Evolutionary conservation across 2,329 filamentous ascomycete species (phyloP).

Genomic region (Macroventuria anomochaeta): DNA sequence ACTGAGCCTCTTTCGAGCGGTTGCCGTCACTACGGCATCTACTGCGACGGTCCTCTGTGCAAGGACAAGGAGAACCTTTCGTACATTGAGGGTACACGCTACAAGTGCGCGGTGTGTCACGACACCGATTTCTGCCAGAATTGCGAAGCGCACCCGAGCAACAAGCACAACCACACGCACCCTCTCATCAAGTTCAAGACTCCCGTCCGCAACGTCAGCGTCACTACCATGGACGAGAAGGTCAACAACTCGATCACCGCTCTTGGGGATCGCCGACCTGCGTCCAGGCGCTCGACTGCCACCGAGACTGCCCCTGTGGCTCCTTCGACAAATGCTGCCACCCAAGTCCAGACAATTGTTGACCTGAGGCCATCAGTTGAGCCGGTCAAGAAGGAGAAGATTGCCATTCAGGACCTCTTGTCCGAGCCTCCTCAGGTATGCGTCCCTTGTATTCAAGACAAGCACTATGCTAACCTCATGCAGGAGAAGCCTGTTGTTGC

Average conservation of each 20-base stretch:
- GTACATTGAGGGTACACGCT: slow-evolving; percentile 82
- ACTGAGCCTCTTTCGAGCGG: slow-evolving; percentile 54
- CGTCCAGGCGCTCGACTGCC: slow-evolving; percentile 54
- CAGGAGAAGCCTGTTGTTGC: slow-evolving; percentile 38
- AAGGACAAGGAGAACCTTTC: slow-evolving; percentile 60
- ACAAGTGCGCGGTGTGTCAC: slow-evolving; percentile 96
- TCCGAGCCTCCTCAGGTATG: slow-evolving; percentile 30
- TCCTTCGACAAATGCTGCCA: slow-evolving; percentile 59
- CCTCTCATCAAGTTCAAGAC: slow-evolving; percentile 97
- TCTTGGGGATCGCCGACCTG: slow-evolving; percentile 72
- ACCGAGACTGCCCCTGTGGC: slow-evolving; percentile 58
- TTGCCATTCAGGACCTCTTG: slow-evolving; percentile 49
- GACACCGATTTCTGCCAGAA: slow-evolving; percentile 94
- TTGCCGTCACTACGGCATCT: slow-evolving; percentile 79
- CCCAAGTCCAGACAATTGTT: slow-evolving; percentile 69
- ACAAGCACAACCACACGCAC: slow-evolving; percentile 92
- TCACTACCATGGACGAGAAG: slow-evolving; percentile 83
- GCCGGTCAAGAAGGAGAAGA: slow-evolving; percentile 52
- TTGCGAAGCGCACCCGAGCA: slow-evolving; percentile 86
- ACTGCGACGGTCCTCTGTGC: slow-evolving; percentile 94
- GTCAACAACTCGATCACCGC: slow-evolving; percentile 68
- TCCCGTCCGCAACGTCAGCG: slow-evolving; percentile 83
- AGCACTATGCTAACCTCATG: slow-evolving; percentile 33
- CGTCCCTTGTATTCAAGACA: slow-evolving; percentile 22
- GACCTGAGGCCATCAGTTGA: slow-evolving; percentile 65